These are phyloP conservation scores for Rubus idaeus DNA, from an alignment of 306 rosid species.

Conservation along the genomic window DNA sequence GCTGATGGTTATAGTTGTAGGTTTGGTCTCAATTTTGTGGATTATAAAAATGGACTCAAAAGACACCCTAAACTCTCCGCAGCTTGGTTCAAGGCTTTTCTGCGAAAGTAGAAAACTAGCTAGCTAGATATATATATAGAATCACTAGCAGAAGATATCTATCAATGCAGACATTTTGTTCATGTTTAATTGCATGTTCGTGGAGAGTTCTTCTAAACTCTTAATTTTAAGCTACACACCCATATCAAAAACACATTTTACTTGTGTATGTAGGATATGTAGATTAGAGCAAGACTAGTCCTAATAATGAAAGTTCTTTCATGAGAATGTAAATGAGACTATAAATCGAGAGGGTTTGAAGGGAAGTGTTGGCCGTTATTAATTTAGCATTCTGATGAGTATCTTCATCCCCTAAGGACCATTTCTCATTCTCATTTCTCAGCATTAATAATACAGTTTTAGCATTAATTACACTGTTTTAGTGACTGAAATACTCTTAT, in stretches of 20 bases:
- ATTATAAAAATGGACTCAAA: conserved; percentile 38
- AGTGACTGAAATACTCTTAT: too few relatives aligned
- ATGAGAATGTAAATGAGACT: too few relatives aligned
- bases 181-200: not conserved
- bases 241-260: not conserved
- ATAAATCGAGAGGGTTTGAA: too few relatives aligned
- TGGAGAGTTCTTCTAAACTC: not conserved
- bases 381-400: too few relatives aligned
- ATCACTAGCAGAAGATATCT: not conserved
- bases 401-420: too few relatives aligned
- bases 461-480: too few relatives aligned
- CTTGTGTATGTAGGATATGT: not conserved
- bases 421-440: too few relatives aligned
- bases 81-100: conserved; percentile 49
- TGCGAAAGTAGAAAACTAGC: conserved; percentile 4
- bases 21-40: conserved; percentile 53
- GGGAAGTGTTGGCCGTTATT: too few relatives aligned
- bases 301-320: too few relatives aligned
- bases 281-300: not conserved
- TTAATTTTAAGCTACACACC: not conserved
- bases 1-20: conserved; percentile 33
- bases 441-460: too few relatives aligned
- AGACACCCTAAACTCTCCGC: conserved; percentile 52
- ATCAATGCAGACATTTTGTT: not conserved
- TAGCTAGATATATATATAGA: not conserved